Conservation (phyloP, 2,329 filamentous ascomycete species). For the Ambrosiella beaveri region DNA sequence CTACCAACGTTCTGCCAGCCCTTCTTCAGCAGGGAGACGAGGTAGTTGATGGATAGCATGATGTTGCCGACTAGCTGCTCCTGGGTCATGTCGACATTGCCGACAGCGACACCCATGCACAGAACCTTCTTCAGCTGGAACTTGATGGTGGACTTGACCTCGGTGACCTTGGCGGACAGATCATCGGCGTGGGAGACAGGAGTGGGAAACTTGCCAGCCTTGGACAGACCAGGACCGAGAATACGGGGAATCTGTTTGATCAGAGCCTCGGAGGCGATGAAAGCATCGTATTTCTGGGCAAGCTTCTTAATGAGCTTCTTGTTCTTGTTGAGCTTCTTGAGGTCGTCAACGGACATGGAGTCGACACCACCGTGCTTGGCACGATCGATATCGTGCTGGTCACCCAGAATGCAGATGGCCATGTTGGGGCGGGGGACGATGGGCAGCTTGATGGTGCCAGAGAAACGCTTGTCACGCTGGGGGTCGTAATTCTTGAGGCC, state of each 20-base stretch:
- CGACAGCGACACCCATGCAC: slow-evolving; percentile 98
- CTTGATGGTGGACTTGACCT: slow-evolving; percentile 99
- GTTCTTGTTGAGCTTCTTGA: slow-evolving; percentile 99
- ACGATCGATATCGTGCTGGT: slow-evolving; percentile 96
- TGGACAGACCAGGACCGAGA: slow-evolving; percentile 93
- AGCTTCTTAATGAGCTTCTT: slow-evolving; percentile 99
- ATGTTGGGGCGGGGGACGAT: slow-evolving; percentile 81
- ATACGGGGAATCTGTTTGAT: slow-evolving; percentile 99
- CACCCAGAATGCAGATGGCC: slow-evolving; percentile 58
- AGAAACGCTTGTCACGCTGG: slow-evolving; percentile 99
- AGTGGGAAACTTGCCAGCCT: slow-evolving; percentile 99
- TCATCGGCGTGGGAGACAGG: slow-evolving; percentile 95
- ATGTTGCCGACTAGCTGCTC: slow-evolving; percentile 97
- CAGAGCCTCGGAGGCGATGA: slow-evolving; percentile 87
- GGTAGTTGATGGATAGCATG: slow-evolving; percentile 99
- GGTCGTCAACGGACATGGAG: slow-evolving; percentile 93
- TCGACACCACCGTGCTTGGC: slow-evolving; percentile 98
- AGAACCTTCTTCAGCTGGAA: slow-evolving; percentile 99
- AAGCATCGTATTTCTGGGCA: slow-evolving; percentile 99
- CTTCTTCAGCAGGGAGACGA: slow-evolving; percentile 99
- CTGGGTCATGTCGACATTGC: slow-evolving; percentile 93
- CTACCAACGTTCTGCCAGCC: slow-evolving; percentile 99
- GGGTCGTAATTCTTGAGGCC: slow-evolving; percentile 98
- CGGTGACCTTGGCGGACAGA: slow-evolving; percentile 85
- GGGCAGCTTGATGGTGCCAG: slow-evolving; percentile 91